phyloP scores from a whole-genome alignment of 1,139 yeast species.

The Diutina rugosa region DNA sequence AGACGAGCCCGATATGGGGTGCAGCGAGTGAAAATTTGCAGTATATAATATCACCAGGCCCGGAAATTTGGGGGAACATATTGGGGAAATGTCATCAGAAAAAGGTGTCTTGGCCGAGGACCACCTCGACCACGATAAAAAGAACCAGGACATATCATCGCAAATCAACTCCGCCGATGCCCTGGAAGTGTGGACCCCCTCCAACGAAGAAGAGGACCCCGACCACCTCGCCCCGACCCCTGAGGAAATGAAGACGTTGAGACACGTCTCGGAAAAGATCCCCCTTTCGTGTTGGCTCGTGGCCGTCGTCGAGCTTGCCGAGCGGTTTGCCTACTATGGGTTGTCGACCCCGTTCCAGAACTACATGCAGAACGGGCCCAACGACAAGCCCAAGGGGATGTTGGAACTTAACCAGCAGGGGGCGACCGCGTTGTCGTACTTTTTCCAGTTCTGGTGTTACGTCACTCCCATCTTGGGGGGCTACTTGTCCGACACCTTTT shows the following conservation, averaged over 20 bases:
- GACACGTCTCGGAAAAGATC: slow-evolving; percentile 28
- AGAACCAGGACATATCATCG: neutral
- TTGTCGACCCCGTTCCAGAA: slow-evolving; percentile 65
- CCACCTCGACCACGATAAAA: neutral
- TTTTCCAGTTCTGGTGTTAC: slow-evolving; percentile 77
- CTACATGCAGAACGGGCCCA: slow-evolving; percentile 49
- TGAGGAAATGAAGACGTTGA: slow-evolving; percentile 24
- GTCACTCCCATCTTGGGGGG: slow-evolving; percentile 74
- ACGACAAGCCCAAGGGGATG: slow-evolving; percentile 43
- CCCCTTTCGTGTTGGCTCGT: slow-evolving; percentile 50
- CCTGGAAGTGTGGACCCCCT: neutral
- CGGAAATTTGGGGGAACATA: neutral
- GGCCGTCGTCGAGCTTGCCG: slow-evolving; percentile 70
- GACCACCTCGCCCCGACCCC: slow-evolving; percentile 21
- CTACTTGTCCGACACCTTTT: slow-evolving; percentile 58
- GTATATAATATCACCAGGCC: neutral
- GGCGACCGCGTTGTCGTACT: slow-evolving; percentile 65
- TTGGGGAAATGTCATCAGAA: neutral
- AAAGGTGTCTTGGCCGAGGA: neutral
- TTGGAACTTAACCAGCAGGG: slow-evolving; percentile 18
- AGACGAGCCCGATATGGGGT: neutral
- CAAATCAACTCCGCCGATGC: neutral
- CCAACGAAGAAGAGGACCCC: neutral
- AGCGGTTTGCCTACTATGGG: slow-evolving; percentile 73
- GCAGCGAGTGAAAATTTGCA: neutral